A percentile compares a stretch with the other conserved stretches of the same genome.
Evolutionary conservation across 1,284 basidiomycete species (phyloP).

Genomic region (Ceratobasidium sp.): DNA sequence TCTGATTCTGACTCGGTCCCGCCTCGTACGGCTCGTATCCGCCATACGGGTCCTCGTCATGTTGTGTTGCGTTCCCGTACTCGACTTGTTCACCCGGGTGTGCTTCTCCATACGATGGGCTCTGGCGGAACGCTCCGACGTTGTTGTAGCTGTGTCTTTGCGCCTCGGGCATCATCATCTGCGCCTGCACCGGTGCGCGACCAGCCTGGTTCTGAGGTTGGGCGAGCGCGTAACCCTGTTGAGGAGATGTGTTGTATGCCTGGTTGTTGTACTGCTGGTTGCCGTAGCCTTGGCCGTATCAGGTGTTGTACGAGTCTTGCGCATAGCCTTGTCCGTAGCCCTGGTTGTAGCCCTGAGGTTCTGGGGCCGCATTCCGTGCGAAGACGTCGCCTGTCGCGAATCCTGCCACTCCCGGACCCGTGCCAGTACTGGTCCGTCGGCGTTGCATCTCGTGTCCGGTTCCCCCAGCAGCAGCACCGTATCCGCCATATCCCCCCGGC

Average conservation of each 20-base stretch:
- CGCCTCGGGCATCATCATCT: slow-evolving; percentile 36
- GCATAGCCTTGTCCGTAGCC: slow-evolving; percentile 17
- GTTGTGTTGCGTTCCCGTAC: slow-evolving; percentile 12
- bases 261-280: slow-evolving; percentile 1
- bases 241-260: slow-evolving; percentile 18
- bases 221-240: slow-evolving; percentile 10
- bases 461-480: slow-evolving; percentile 4
- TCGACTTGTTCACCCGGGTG: slow-evolving; percentile 32
- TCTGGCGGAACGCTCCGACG: slow-evolving; percentile 7
- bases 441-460: slow-evolving; percentile 35
- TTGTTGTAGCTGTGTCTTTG: slow-evolving; percentile 28
- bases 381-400: slow-evolving; percentile 18
- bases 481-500: neutral
- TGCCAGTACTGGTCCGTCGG: slow-evolving; percentile 24
- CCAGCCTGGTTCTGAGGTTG: neutral
- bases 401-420: slow-evolving; percentile 30
- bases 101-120: slow-evolving; percentile 30
- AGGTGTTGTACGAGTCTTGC: slow-evolving; percentile 10
- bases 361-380: neutral
- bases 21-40: slow-evolving; percentile 19
- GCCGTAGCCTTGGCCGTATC: slow-evolving; percentile 15
- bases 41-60: slow-evolving; percentile 24
- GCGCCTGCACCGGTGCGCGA: slow-evolving; percentile 1
- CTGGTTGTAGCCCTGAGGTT: slow-evolving; percentile 23
- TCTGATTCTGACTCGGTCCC: neutral